These are phyloP conservation scores for Globisporangium viniferum DNA, from an alignment of 352 stramenopile genomes.

Conservation along the genomic window DNA sequence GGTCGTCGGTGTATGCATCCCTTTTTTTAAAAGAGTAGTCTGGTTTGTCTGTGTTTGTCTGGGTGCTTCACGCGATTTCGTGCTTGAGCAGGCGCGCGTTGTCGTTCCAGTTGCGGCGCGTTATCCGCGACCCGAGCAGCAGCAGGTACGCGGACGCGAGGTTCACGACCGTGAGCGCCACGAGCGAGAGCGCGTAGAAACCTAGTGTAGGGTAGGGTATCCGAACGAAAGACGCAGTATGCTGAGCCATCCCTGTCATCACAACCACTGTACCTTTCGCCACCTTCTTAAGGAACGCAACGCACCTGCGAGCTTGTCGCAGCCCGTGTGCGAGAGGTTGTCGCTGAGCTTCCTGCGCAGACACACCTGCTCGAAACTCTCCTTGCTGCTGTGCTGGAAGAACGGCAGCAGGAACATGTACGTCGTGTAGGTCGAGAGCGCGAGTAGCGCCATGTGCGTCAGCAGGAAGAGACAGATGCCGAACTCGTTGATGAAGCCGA, in stretches of 20 bases:
- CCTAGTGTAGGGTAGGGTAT: not conserved
- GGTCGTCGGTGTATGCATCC: too few relatives aligned
- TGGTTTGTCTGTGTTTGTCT: not conserved
- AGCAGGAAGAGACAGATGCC: slow-evolving; percentile 41
- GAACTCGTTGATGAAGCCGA: slow-evolving; percentile 36
- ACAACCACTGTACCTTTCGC: too few relatives aligned
- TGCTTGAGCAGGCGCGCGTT: slow-evolving; percentile 33
- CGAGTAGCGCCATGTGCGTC: slow-evolving; percentile 34
- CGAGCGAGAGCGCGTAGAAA: slow-evolving; percentile 42
- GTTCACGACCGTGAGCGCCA: slow-evolving; percentile 35
- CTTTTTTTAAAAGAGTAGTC: too few relatives aligned
- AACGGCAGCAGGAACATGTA: slow-evolving; percentile 40
- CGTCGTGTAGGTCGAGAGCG: slow-evolving; percentile 37
- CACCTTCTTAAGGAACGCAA: too few relatives aligned
- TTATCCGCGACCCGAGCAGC: slow-evolving; percentile 44
- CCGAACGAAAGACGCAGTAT: too few relatives aligned
- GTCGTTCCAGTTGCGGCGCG: slow-evolving; percentile 38
- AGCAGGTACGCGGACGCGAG: slow-evolving; percentile 39
- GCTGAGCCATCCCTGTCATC: too few relatives aligned
- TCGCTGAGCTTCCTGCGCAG: slow-evolving; percentile 28
- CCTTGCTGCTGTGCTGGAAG: slow-evolving; percentile 15
- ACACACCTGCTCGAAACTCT: slow-evolving; percentile 31
- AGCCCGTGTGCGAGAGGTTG: slow-evolving; percentile 44
- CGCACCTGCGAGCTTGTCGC: slow-evolving; percentile 39
- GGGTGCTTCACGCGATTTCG: slow-evolving; percentile 16